Evolutionary conservation across 148 eudicot species (phyloP), one percentile per base, ranked within the genome.

Genomic region (Camellia granthamiana): DNA sequence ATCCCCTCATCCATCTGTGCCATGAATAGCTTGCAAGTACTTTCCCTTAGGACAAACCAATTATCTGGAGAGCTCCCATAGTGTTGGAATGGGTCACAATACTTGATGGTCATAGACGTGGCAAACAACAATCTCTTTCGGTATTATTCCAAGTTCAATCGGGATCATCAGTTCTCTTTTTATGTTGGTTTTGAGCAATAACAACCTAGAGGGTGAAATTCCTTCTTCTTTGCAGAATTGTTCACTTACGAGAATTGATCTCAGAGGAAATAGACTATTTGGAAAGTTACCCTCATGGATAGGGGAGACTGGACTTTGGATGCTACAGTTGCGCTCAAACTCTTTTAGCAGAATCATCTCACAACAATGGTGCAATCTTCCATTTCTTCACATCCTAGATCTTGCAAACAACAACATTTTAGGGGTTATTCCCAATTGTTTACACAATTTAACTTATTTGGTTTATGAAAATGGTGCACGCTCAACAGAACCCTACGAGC

Each of bases 71-170:
- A 63, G 12, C 10, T 63, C 41, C 42, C 68, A 7, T 0, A 6
- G 42, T 19, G 38, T 63, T 23, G 68, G 68, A 63, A 63, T 23
- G 68, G 23, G 10, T 19, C 38, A 7, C 68, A 19, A 63, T 3
- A 38, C 68, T 23, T 63, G 41, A 7, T 3, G 38, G 41, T 63
- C 9, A 3, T 63, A 38, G 68, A 63, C 3, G 41, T 63, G 68
- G 38, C 68, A 19, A 7, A 63, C 68, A 84, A 84, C 15, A 60
- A 81, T 56, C 79, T 84, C 11, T 73, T 72, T 3, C n/a, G 82
- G 84, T 23, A 73, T 3, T 2, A 84, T 84, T 16, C 86, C 86
- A n/a, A 44, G 65, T 4, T 78, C 82, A 79, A 10, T 84, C 12
- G 69, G 77, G 1, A 16, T 11, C 46, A 30, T 81, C 11, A 19